Evolutionary conservation across 129 eudicot genomes (phyloP), one percentile per base, ranked within the genome.

Genomic region (Dittrichia graveolens): DNA sequence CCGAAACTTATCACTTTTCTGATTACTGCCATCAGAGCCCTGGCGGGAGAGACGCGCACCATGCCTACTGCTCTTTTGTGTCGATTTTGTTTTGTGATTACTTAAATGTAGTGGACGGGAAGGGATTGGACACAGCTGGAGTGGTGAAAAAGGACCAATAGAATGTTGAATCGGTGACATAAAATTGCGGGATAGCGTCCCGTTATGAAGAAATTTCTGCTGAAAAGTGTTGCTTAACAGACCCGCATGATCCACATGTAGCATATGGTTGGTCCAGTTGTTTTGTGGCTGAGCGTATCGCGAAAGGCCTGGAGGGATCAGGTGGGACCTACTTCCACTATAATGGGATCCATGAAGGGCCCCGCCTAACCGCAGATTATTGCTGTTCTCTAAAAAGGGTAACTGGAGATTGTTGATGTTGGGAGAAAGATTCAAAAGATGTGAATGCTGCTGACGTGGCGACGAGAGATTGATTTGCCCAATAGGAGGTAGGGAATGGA

Each of bases 241-340:
- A 68, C 71, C 85, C 48, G 99, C 81, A 43, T 90, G 91, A 65
- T 86, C 91, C 53, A 89, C 94, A 71, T 84, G 96, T 73, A 86
- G 81, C 82, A 78, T 78, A 50, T 81, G 90, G 67, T 78, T 83
- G 50, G 77, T 67, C 99, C 96, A 90, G 39, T 80, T 88, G 66
- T 78, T 88, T 38, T 82, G 95, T 18, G 78, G 73, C 58, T 77
- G 85, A 61, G 75, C 47, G 77, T 85, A 82, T 11, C 79, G 79
- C 5, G 88, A 83, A 43, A 79, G 79, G 46, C 77, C 82, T 9
- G 94, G 88, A 44, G 84, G 59, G 56, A 76, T 72, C 47, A 84
- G 71, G 41, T 78, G 85, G 42, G 91, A 71, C 79, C 81, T 65
- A 71, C 82, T 90, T 69, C 87, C 80, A 65, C 80, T 77, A 57